Evolutionary conservation across 208 protist species (phyloP), one percentile per base, ranked within the genome.

Genomic region (Leptomonas seymouri): DNA sequence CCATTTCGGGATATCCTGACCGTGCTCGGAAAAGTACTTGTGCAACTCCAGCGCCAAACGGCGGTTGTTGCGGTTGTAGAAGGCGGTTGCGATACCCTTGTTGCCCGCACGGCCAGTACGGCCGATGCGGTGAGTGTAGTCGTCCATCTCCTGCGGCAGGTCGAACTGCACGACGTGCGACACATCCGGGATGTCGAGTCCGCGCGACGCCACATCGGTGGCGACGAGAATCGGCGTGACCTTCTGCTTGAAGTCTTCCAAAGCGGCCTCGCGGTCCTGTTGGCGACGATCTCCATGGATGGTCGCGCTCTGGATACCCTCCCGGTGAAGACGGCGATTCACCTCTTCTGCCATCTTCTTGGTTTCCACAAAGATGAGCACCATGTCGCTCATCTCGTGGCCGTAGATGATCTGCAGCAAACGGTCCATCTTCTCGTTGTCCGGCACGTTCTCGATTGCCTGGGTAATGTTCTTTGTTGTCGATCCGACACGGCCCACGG

Each of bases 61-160:
- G 23, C 84, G 74, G 76, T 90, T 86, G 71, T 85, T 86, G 51
- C 71, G 68, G 34, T 74, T 86, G 74, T 99, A 97, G 80, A 99
- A 98, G 41, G 93, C 80, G 16, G 97, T 99, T 5, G 99, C 97
- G 14, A 91, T 64, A 68, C 98, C 98, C 58, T 84, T 91, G 81
- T 99, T 99, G 57, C 98, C 98, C 4, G 97, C 98, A 67, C 99
- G 90, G 23, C 99, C 99, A 8, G 99, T 99, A 85, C 99, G 91
- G 71, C 99, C 99, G 78, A 99, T 99, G 55, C 99, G 89, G 86
- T 99, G 99, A 5, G 98, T 97, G 85, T 99, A 99, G 74, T 99
- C 97, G 55, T 99, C 97, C 77, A 99, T 98, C 81, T 97, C 87
- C 21, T 82, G 79, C 21, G 98, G 98, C 31, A 99, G 73, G 76